A percentile compares a stretch with the other conserved stretches of the same genome.
Evolutionary conservation across 2,329 filamentous ascomycete species (phyloP).

Genomic region (Cladosporium oxysporum): DNA sequence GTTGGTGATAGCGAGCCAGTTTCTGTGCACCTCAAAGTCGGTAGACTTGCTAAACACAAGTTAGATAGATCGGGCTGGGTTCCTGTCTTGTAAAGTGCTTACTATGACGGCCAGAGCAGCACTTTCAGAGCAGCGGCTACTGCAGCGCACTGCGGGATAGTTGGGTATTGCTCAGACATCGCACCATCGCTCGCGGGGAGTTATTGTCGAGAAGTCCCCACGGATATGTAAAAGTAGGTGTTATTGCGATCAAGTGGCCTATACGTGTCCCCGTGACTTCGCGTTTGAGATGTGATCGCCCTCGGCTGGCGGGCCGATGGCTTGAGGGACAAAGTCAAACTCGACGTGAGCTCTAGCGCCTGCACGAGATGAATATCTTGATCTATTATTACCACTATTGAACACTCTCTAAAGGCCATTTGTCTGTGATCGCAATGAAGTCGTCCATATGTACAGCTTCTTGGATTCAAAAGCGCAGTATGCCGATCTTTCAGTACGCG

Average conservation of each 20-base stretch:
- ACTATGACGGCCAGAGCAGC: constrained; percentile 93
- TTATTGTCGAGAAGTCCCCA: background rate
- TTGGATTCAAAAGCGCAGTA: background rate
- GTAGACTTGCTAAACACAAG: constrained; percentile 77
- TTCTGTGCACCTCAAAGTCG: constrained; percentile 97
- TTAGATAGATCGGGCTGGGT: constrained; percentile 17
- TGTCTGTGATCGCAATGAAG: background rate
- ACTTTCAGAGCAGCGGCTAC: constrained; percentile 88
- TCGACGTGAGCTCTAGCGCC: constrained; percentile 3
- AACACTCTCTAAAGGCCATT: background rate
- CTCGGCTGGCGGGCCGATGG: constrained; percentile 10
- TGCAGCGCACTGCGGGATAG: constrained; percentile 83
- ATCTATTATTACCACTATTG: background rate
- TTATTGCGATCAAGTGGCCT: background rate
- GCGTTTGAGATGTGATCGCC: constrained; percentile 5
- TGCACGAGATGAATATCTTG: background rate
- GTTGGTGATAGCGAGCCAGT: constrained; percentile 96
- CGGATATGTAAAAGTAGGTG: background rate
- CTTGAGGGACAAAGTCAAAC: constrained; percentile 1
- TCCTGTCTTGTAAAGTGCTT: constrained; percentile 40
- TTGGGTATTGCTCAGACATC: constrained; percentile 85
- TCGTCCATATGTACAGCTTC: background rate
- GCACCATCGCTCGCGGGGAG: constrained; percentile 3
- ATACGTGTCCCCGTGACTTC: constrained; percentile 21
- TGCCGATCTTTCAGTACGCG: constrained; percentile 13